Evolutionary conservation across 1,284 basidiomycete species (phyloP), one percentile per base, ranked within the genome.

Genomic region (Rhodotorula glutinis): DNA sequence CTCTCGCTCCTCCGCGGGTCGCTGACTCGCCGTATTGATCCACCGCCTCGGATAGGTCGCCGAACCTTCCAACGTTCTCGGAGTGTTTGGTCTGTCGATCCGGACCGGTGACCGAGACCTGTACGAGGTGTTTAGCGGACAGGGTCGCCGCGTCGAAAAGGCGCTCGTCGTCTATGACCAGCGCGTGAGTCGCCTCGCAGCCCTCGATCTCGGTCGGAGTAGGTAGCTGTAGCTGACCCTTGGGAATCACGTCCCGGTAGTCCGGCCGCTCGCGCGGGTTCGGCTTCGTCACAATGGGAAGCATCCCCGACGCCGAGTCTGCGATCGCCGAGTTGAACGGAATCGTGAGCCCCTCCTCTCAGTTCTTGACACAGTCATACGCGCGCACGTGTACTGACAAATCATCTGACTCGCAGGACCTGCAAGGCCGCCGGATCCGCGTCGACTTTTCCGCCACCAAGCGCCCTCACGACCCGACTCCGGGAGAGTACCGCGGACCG

Each of bases 151-250:
- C 38, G 94, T 98, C 60, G 91, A 95, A 76, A 98, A 98, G 80
- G 92, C 94, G 46, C 90, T 90, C 60, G 93, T 98, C 74, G 96
- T 98, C n/a, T 98, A 98, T 78, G 95, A 98, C 80, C 93, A 97
- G 79, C 83, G 94, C 77, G 93, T 96, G 77, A 77, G 91, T 78
- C 21, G 17, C n/a, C 7, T 11, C 30, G 3, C n/a, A 7, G 38
- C 8, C 4, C 27, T 23, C 23, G 5, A n/a, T 19, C 17, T 14
- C 33, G 16, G 21, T 33, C 33, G 33, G 21, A 9, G 19, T 14
- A 27, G 21, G 33, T 21, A 10, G 1, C 3, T 40, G 10, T n/a
- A 30, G 19, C 54, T 62, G 29, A 61, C 57, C 4, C 14, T 17
- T 52, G 17, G 7, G 30, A 38, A 53, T 81, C 27, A 30, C 38